Evolutionary conservation across 2,329 filamentous ascomycete genomes (phyloP), one percentile per base, ranked within the genome.

Genomic region (Paraphaeosphaeria minitans): DNA sequence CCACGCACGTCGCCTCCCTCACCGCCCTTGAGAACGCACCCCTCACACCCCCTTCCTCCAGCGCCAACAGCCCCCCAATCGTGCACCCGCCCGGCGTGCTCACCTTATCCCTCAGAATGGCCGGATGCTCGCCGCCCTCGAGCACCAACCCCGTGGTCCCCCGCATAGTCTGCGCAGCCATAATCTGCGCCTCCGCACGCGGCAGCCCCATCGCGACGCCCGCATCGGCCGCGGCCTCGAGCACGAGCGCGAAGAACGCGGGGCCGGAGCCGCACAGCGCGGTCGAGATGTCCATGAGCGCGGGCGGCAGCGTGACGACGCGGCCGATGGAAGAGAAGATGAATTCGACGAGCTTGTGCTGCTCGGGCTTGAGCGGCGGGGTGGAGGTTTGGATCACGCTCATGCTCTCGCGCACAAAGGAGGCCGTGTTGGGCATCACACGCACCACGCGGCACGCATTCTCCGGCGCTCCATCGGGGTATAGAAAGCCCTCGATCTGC

Each of bases 401-500:
- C 90, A 95, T 95, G 66, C 86, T 88, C 77, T 96, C 89, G 48
- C 91, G 81, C 58, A 96, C 89, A 50, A 91, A 83, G 27, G 88
- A 88, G 12, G 92, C 91, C 0, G 90, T 93, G 80, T 96, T 96
- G 66, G 92, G 92, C 86, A 96, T 92, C 55, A 89, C 91, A 33
- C 92, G 84, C 4, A 96, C 88, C 46, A 95, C 83, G 43, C 85
- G 81, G 76, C 86, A 90, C n/a, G 66, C 66, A 41, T 78, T 76
- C n/a, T 67, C 68, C 39, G 82, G 80, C 21, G 83, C 77, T 10
- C 80, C 78, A 27, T 83, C 83, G 0, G 72, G 73, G 68, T 90
- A 87, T 13, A 94, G 77, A 33, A 85, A 83, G 16, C 79, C 78
- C 69, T 89, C 84, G 62, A 96, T 87, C 68, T 93, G 87, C 50